Evolutionary conservation across 1,284 basidiomycete genomes (phyloP).

Genomic region (Marasmius tenuissimus): DNA sequence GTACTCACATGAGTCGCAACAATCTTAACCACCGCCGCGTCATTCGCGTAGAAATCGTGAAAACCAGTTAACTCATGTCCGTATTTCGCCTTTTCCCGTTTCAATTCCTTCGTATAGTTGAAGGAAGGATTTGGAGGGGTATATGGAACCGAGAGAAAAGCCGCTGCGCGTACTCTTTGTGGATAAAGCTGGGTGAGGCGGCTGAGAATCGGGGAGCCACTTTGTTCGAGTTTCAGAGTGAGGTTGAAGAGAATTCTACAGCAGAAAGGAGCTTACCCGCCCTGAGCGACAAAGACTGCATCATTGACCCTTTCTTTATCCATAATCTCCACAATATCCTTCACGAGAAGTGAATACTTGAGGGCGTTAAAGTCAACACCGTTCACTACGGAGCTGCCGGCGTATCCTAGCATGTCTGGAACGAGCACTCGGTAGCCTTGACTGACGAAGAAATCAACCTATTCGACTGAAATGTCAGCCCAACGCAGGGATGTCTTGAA

Average conservation of each 20-base stretch:
- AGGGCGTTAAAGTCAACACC: conserved; percentile 25
- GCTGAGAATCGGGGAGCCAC: conserved; percentile 21
- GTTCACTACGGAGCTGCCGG: conserved; percentile 36
- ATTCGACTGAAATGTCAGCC: background rate
- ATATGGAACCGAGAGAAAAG: conserved; percentile 22
- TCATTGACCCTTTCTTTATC: conserved; percentile 23
- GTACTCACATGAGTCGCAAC: conserved; percentile 24
- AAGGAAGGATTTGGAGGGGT: conserved; percentile 6
- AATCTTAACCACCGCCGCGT: conserved; percentile 19
- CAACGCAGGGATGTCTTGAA: background rate
- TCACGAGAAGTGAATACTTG: conserved; percentile 11
- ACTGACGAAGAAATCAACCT: conserved; percentile 32
- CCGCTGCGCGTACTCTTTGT: conserved; percentile 23
- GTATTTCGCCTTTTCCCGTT: conserved; percentile 24
- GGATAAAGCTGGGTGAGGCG: conserved; percentile 23
- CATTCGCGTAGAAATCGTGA: conserved; percentile 20
- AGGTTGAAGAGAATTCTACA: background rate
- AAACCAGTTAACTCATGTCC: conserved; percentile 35
- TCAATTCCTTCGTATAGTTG: conserved; percentile 1
- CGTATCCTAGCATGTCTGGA: conserved; percentile 43
- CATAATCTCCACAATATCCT: conserved; percentile 25
- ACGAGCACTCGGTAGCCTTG: conserved; percentile 39
- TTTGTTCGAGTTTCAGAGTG: conserved; percentile 12
- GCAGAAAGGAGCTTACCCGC: conserved; percentile 24
- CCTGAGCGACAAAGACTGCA: conserved; percentile 26